These are phyloP conservation scores for Penicillium chermesinum DNA, from an alignment of 495 filamentous ascomycete species.

Conservation along the genomic window DNA sequence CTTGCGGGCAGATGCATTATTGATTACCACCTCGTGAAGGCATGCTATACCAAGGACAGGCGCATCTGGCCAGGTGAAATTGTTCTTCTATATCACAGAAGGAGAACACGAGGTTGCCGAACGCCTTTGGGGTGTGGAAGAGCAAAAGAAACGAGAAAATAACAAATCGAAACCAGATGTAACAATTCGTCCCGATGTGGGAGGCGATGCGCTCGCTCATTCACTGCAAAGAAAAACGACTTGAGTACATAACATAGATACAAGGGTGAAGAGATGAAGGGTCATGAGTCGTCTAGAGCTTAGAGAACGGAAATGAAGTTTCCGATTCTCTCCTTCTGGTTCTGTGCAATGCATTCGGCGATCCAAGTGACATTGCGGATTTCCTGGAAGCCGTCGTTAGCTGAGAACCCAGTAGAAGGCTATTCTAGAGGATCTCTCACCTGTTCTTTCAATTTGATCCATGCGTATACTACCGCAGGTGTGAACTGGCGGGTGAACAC, in stretches of 20 bases:
- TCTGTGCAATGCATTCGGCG: slow-evolving; percentile 98
- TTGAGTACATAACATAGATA: slow-evolving; percentile 27
- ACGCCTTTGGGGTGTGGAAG: slow-evolving; percentile 23
- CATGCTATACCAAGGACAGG: slow-evolving; percentile 1
- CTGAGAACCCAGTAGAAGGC: slow-evolving; percentile 6
- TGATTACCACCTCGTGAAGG: background rate
- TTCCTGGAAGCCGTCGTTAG: slow-evolving; percentile 59
- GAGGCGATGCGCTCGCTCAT: slow-evolving; percentile 32
- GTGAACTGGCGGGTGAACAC: slow-evolving; percentile 97
- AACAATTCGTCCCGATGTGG: slow-evolving; percentile 9
- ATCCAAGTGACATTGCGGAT: slow-evolving; percentile 99
- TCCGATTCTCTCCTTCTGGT: slow-evolving; percentile 97
- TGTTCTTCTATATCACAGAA: slow-evolving; percentile 31
- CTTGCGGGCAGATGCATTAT: too few species aligned
- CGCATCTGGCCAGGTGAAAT: slow-evolving; percentile 13
- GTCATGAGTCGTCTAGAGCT: slow-evolving; percentile 13
- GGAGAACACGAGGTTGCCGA: slow-evolving; percentile 19
- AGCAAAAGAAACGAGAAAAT: slow-evolving; percentile 3
- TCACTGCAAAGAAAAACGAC: slow-evolving; percentile 19
- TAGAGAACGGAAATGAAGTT: slow-evolving; percentile 98
- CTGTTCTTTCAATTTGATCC: slow-evolving; percentile 97
- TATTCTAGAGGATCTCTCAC: slow-evolving; percentile 46
- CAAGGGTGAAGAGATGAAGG: slow-evolving; percentile 8
- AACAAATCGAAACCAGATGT: slow-evolving; percentile 19
- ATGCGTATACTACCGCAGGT: slow-evolving; percentile 90